Conservation (phyloP, 768 basidiomycete genomes). For the Phanerochaete sordida region DNA sequence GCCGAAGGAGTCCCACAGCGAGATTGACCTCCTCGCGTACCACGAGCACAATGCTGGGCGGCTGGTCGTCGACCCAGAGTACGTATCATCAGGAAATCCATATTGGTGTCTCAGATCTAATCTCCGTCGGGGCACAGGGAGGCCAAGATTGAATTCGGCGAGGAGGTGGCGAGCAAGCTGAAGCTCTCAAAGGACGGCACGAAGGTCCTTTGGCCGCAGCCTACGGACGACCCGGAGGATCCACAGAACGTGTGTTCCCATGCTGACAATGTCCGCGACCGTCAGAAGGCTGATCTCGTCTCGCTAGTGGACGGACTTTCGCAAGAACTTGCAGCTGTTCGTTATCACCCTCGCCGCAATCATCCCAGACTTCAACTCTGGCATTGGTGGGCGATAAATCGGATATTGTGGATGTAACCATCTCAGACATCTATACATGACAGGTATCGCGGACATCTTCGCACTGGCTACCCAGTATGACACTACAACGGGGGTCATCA, state of each 20-base stretch:
- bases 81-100: slow-evolving; percentile 19
- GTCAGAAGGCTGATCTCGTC: not conserved
- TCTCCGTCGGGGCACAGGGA: slow-evolving; percentile 36
- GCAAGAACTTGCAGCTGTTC: slow-evolving; percentile 53
- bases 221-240: slow-evolving; percentile 57
- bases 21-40: slow-evolving; percentile 35
- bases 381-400: slow-evolving; percentile 41
- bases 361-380: slow-evolving; percentile 66
- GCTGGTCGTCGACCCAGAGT: slow-evolving; percentile 61
- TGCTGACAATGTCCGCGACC: not conserved
- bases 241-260: slow-evolving; percentile 51
- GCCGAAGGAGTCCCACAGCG: not conserved
- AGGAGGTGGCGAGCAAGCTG: slow-evolving; percentile 46
- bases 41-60: slow-evolving; percentile 57
- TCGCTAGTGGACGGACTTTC: slow-evolving; percentile 47
- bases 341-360: slow-evolving; percentile 63
- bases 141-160: slow-evolving; percentile 60
- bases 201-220: slow-evolving; percentile 69
- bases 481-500: slow-evolving; percentile 55
- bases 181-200: slow-evolving; percentile 57
- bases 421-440: no score
- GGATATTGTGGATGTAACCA: no score
- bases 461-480: slow-evolving; percentile 51
- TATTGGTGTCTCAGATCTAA: not conserved
- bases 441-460: slow-evolving; percentile 62